A percentile compares a stretch with the other conserved stretches of the same genome.
Evolutionary conservation across 2,329 filamentous ascomycete species (phyloP).

Genomic region (Epicoccum sorghinum): DNA sequence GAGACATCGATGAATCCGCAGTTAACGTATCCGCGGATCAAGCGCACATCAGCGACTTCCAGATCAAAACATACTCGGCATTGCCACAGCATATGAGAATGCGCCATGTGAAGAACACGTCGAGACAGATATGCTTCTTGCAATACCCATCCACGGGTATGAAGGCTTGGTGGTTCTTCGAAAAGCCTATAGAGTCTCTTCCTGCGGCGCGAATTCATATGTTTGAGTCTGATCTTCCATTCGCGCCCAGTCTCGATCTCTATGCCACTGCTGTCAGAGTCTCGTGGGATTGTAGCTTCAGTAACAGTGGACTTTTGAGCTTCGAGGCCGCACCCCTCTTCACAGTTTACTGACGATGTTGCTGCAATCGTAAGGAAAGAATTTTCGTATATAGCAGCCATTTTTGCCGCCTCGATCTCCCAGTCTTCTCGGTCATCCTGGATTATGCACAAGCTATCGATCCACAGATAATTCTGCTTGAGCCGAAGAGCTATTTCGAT

Average conservation of each 20-base stretch:
- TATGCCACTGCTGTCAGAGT: background rate
- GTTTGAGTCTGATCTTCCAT: background rate
- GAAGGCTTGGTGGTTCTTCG: background rate
- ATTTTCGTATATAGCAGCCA: constrained; percentile 3
- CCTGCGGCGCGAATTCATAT: too few relatives aligned
- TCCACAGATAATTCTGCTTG: background rate
- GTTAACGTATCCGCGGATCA: too few relatives aligned
- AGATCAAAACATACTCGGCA: background rate
- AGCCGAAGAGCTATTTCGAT: background rate
- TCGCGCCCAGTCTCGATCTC: background rate
- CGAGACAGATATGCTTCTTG: background rate
- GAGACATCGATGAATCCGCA: too few relatives aligned
- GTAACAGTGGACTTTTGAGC: background rate
- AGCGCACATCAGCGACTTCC: background rate
- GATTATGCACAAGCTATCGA: constrained; percentile 10
- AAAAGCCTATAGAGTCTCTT: background rate
- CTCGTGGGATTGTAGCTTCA: background rate
- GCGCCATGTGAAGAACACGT: background rate
- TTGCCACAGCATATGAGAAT: background rate
- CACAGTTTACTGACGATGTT: background rate
- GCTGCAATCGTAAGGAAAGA: constrained; percentile 1
- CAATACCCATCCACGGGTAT: background rate
- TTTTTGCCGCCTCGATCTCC: background rate
- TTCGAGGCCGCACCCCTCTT: background rate
- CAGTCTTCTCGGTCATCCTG: constrained; percentile 3